These are phyloP conservation scores for Colletotrichum costaricense DNA, from an alignment of 2,329 filamentous ascomycete species.

Conservation along the genomic window DNA sequence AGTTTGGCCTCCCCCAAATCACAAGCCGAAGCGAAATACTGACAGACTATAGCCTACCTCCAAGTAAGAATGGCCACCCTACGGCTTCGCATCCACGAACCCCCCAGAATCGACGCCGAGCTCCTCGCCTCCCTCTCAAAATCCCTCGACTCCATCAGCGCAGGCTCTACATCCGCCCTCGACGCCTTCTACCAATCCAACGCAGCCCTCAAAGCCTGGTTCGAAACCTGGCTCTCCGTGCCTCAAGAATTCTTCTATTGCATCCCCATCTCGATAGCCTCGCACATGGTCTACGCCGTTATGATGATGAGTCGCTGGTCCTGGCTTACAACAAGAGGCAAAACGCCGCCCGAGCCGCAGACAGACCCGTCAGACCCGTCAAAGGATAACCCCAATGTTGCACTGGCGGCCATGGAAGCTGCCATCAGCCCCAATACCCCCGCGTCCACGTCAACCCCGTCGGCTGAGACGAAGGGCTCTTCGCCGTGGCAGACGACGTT, in stretches of 20 bases:
- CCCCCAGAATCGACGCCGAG: slow-evolving; percentile 54
- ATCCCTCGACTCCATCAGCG: slow-evolving; percentile 50
- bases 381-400: neutral
- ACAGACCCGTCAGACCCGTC: neutral
- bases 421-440: slow-evolving; percentile 17
- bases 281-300: slow-evolving; percentile 62
- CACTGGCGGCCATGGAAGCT: slow-evolving; percentile 22
- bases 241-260: slow-evolving; percentile 55
- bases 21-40: neutral
- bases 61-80: slow-evolving; percentile 53
- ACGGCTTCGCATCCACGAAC: slow-evolving; percentile 58
- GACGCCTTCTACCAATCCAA: slow-evolving; percentile 63
- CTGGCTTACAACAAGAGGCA: slow-evolving; percentile 49
- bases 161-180: slow-evolving; percentile 54
- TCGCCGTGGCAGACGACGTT: neutral
- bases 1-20: slow-evolving; percentile 30
- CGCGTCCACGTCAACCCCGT: neutral
- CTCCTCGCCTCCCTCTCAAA: slow-evolving; percentile 56
- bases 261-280: slow-evolving; percentile 56
- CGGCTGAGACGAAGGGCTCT: neutral
- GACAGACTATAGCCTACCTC: slow-evolving; percentile 47
- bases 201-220: slow-evolving; percentile 59
- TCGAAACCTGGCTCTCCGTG: slow-evolving; percentile 59
- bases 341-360: too few relatives aligned
- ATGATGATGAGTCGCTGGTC: slow-evolving; percentile 64